A percentile compares a stretch with the other conserved stretches of the same genome.
Conservation (phyloP, 768 basidiomycete species). For the Auriscalpium microsporum region DNA sequence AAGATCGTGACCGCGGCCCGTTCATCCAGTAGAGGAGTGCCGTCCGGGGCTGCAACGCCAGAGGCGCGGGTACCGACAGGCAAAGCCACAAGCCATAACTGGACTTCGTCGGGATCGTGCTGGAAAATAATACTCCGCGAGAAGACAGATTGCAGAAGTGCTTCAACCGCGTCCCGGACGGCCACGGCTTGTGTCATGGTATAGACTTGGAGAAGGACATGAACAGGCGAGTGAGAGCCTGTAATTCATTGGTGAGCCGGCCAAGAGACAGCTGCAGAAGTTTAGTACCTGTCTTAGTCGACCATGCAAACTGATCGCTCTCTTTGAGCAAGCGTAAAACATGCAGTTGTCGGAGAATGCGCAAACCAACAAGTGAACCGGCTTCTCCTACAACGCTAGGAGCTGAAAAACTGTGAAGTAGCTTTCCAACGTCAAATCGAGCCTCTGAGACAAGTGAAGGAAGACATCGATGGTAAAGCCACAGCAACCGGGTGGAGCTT, state of each 20-base stretch:
- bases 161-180: slow-evolving; percentile 40
- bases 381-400: background rate
- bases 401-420: slow-evolving; percentile 44
- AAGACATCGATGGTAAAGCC: slow-evolving; percentile 76
- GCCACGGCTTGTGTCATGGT: slow-evolving; percentile 40
- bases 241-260: background rate
- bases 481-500: slow-evolving; percentile 69
- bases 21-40: slow-evolving; percentile 46
- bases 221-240: slow-evolving; percentile 50
- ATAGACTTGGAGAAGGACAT: slow-evolving; percentile 63
- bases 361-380: slow-evolving; percentile 28
- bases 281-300: slow-evolving; percentile 53
- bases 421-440: slow-evolving; percentile 79
- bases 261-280: background rate
- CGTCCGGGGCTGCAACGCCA: slow-evolving; percentile 41
- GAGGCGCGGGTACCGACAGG: slow-evolving; percentile 35
- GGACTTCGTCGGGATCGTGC: slow-evolving; percentile 61
- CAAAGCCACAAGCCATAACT: slow-evolving; percentile 64
- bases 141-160: slow-evolving; percentile 59
- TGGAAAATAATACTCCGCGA: slow-evolving; percentile 72
- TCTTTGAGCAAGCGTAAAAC: slow-evolving; percentile 64
- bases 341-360: slow-evolving; percentile 67
- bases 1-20: slow-evolving; percentile 51
- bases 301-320: slow-evolving; percentile 76
- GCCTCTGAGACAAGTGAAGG: slow-evolving; percentile 70